Evolutionary conservation across 306 rosid genomes (phyloP), one percentile per base, ranked within the genome.

Genomic region (Myrica gale): DNA sequence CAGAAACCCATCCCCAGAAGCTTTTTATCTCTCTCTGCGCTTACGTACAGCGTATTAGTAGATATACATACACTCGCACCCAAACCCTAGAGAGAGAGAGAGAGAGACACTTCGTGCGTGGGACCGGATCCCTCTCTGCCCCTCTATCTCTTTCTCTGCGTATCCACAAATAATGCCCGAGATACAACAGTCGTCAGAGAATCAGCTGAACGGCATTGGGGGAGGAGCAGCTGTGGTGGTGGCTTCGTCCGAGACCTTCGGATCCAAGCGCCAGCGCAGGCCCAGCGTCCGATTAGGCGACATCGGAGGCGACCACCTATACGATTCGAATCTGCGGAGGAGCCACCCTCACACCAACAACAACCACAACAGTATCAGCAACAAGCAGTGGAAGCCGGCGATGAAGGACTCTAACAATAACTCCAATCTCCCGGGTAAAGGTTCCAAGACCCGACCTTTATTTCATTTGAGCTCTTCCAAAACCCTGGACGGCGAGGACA

Each of bases 231-330:
- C 67, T 9, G 55, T 84, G 39, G 69, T 77, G 80, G 47, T 72
- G 57, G 81, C 72, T 63, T 55, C 98, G 2, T 58, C 78, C 19
- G 99, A 90, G 73, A 78, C 92, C 37, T 78, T 90, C 19, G 97
- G 83, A 71, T 78, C 96, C 20, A 95, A 92, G 89, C 95, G 99
- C 0, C 98, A 92, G 79, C 76, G 99, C 7, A 81, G 96, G 21
- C 99, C 99, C 0, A 95, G 97, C 69, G 97, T 95, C 68, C 89
- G 97, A 68, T 85, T 95, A 57, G 99, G 97, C 51, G 97, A 95
- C 75, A 92, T 95, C 87, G 99, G 93, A n/a, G 90, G 90, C 50
- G 97, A 92, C 88, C 97, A 84, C 74, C 88, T 89, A 47, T 90
- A 87, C 78, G 97, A 95, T 55, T 82, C 96, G 65, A 89, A 87